phyloP scores from a whole-genome alignment of 139 green algal genomes.

The Klebsormidium nitens region DNA sequence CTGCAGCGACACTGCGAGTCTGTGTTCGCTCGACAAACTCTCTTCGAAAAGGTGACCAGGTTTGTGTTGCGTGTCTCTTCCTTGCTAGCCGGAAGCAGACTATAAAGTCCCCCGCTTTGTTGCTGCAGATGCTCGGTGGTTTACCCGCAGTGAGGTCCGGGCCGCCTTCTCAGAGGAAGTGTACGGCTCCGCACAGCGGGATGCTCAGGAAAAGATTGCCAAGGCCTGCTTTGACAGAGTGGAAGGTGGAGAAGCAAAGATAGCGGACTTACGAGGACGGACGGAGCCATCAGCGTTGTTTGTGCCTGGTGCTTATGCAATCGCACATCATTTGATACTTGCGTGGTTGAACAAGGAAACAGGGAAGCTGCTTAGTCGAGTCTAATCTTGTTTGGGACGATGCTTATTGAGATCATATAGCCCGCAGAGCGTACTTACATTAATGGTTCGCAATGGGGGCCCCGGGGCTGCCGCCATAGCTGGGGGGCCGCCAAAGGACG shows the following conservation, averaged over 20 bases:
- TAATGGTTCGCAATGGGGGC: too few relatives aligned
- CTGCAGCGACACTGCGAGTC: background rate
- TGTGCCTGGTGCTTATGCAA: slow-evolving; percentile 22
- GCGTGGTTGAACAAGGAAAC: too few relatives aligned
- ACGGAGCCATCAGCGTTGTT: background rate
- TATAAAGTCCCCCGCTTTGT: too few relatives aligned
- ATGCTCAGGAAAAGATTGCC: background rate
- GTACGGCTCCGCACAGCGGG: background rate
- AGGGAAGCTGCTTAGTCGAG: too few relatives aligned
- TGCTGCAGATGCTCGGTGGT: slow-evolving; percentile 30
- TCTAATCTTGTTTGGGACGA: too few relatives aligned
- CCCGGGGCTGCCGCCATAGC: too few relatives aligned
- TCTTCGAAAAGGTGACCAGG: background rate
- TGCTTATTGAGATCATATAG: too few relatives aligned
- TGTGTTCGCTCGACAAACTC: background rate
- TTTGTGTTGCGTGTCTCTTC: slow-evolving; percentile 4
- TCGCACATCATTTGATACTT: slow-evolving; percentile 24
- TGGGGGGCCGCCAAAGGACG: too few relatives aligned
- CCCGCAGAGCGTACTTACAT: too few relatives aligned
- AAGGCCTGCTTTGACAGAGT: slow-evolving; percentile 1
- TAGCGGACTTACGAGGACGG: too few relatives aligned
- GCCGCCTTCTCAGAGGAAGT: background rate
- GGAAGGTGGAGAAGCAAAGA: background rate
- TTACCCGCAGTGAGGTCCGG: slow-evolving; percentile 6
- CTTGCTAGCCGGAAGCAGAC: too few relatives aligned